Percentiles rank a stretch among this genome's conserved stretches.
phyloP scores from a whole-genome alignment of 768 basidiomycete species.

The Tylopilus subfusipes region DNA sequence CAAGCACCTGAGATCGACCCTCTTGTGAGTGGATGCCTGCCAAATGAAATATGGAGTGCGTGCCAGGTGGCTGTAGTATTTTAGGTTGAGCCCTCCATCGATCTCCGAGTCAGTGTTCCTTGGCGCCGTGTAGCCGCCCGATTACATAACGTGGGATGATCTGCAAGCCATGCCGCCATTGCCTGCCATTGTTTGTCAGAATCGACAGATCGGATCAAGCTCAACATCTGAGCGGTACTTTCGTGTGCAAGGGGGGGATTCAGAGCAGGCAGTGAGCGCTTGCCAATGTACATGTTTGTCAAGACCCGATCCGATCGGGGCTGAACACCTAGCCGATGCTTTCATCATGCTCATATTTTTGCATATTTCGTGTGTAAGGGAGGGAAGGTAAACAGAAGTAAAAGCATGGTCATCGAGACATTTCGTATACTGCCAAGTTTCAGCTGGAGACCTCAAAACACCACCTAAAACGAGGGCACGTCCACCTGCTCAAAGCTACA shows the following conservation, averaged over 20 bases:
- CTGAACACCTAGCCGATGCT: too few species aligned
- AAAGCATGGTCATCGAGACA: constrained; percentile 21
- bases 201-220: too few species aligned
- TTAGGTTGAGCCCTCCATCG: too few species aligned
- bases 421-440: constrained; percentile 13
- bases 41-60: not conserved
- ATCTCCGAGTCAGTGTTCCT: too few species aligned
- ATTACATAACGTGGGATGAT: too few species aligned
- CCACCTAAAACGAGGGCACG: not conserved
- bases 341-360: constrained; percentile 15
- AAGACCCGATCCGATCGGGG: not conserved
- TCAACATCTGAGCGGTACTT: too few species aligned
- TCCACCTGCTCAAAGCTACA: constrained; percentile 2
- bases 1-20: too few species aligned
- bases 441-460: constrained; percentile 1
- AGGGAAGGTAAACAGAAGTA: constrained; percentile 16
- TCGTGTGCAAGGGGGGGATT: too few species aligned
- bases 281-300: not conserved
- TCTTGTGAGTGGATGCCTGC: not conserved
- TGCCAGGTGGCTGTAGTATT: too few species aligned
- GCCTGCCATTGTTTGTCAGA: too few species aligned
- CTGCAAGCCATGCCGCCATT: too few species aligned
- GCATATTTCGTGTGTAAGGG: constrained; percentile 13
- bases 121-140: not conserved
- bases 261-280: too few species aligned